Percentiles rank a stretch among this genome's conserved stretches.
phyloP scores from a whole-genome alignment of 805 yeast genomes.

The Brettanomyces custersianus region DNA sequence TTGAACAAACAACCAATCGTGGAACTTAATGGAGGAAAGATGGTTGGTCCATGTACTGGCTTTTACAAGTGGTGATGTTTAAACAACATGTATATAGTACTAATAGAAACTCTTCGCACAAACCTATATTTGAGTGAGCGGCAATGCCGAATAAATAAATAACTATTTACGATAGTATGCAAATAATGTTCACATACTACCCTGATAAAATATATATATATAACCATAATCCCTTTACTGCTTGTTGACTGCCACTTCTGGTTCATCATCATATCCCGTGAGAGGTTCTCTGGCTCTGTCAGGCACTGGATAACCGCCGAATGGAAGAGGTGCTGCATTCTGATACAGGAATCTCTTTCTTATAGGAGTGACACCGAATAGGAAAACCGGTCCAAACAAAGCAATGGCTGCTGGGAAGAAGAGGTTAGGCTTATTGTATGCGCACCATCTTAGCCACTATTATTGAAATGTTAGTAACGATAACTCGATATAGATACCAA shows the following conservation, averaged over 20 bases:
- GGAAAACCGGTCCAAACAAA: constrained; percentile 54
- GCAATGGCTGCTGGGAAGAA: constrained; percentile 61
- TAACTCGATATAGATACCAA: not conserved
- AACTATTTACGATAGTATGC: too few species aligned
- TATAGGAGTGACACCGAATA: constrained; percentile 51
- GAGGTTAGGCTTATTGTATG: constrained; percentile 69
- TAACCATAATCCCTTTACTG: not conserved
- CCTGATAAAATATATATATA: too few species aligned
- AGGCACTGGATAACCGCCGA: constrained; percentile 46
- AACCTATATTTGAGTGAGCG: not conserved
- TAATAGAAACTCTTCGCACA: too few species aligned
- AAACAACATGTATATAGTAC: too few species aligned
- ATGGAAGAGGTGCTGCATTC: constrained; percentile 60
- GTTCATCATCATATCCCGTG: constrained; percentile 39
- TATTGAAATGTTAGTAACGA: constrained; percentile 1
- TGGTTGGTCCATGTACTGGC: constrained; percentile 42
- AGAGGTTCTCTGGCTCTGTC: constrained; percentile 38
- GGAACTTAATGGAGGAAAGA: constrained; percentile 33
- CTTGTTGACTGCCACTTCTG: not conserved
- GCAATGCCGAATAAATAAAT: too few species aligned
- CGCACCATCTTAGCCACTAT: constrained; percentile 66
- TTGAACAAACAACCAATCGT: constrained; percentile 35
- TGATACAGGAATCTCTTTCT: constrained; percentile 61
- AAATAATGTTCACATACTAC: too few species aligned
- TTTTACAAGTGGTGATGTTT: constrained; percentile 53